A percentile compares a stretch with the other conserved stretches of the same genome.
These are phyloP conservation scores for Hypoxylon fuscum DNA, from an alignment of 495 filamentous ascomycete genomes.

Conservation along the genomic window DNA sequence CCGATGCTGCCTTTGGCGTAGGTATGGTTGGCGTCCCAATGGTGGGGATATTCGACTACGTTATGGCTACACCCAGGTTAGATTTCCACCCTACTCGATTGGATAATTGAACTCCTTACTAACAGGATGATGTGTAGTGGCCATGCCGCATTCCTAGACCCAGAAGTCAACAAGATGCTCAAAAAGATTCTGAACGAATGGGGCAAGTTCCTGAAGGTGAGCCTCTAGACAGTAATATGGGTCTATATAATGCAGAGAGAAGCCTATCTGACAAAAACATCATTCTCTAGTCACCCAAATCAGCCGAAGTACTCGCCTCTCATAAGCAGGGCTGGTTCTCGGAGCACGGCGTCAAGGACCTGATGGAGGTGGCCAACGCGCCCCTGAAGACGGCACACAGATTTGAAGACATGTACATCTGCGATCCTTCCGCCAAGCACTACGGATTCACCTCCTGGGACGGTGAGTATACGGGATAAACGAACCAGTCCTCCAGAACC, in stretches of 20 bases:
- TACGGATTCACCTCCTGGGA: conserved; percentile 79
- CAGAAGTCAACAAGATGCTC: conserved; percentile 72
- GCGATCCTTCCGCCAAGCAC: conserved; percentile 58
- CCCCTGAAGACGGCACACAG: conserved; percentile 49
- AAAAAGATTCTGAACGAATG: conserved; percentile 75
- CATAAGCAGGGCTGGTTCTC: conserved; percentile 70
- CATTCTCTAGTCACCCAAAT: conserved; percentile 56
- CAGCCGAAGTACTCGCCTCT: conserved; percentile 63
- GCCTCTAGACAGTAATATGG: neutral
- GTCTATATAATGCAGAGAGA: neutral
- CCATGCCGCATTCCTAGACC: conserved; percentile 70
- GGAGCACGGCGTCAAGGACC: conserved; percentile 50
- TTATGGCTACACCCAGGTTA: conserved; percentile 72
- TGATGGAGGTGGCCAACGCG: conserved; percentile 60
- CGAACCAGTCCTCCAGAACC: too few relatives aligned
- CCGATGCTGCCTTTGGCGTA: conserved; percentile 57
- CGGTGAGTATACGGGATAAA: conserved; percentile 42
- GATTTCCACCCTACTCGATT: conserved; percentile 49
- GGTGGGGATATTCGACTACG: conserved; percentile 75
- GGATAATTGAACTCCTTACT: conserved; percentile 50
- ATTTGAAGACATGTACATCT: conserved; percentile 63
- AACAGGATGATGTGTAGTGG: conserved; percentile 67
- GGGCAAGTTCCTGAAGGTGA: conserved; percentile 65
- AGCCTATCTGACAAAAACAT: neutral
- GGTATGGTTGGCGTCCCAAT: conserved; percentile 75